Evolutionary conservation across 768 basidiomycete species (phyloP), one percentile per base, ranked within the genome.

Genomic region (Tulasnella sp.): DNA sequence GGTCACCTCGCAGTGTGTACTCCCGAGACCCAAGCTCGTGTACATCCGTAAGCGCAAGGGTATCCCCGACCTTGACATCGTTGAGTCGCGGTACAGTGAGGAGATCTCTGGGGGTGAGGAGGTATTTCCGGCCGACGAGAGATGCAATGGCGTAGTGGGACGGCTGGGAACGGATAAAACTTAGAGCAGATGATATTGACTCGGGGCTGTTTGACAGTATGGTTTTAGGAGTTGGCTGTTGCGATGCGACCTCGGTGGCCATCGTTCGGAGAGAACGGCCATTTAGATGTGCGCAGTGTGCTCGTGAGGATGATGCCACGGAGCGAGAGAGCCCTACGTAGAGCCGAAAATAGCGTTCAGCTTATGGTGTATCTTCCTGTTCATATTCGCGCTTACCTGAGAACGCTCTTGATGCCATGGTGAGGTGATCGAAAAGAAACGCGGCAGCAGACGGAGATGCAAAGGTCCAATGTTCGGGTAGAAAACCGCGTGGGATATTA

Each of bases 21-120:
- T 97, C 93, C 65, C 94, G 83, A 51, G 93, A 94, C 65, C 96
- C 96, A 51, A 98, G 80, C 72, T 98, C 95, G 68, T 94, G 84
- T 60, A 99, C 85, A 65, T 92, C 77, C 65, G 87, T 85, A 51
- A 99, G 80, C 4, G 77, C 73, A 58, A 98, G 78, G 47, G 85
- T 77, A 67, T 95, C 88, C 24, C 96, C 96, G 56, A 96, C 87
- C 45, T 80, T 77, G 62, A 86, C 82, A 68, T 88, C 84, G 67
- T 86, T 87, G 51, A 99, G 81, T 56, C 84, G 86, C 3, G 95
- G 94, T 2, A 99, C 83, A 59, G 96, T 98, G 68, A 99, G 83
- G 66, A 94, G 72, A 75, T 99, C 96, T 69, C 84, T 81, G 13
- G 92, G 86, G 8, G 95, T 81, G 23, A 99, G 78, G 65, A 98